These are phyloP conservation scores for Sphaerobolus stellatus DNA, from an alignment of 1,284 basidiomycete genomes.

Conservation along the genomic window DNA sequence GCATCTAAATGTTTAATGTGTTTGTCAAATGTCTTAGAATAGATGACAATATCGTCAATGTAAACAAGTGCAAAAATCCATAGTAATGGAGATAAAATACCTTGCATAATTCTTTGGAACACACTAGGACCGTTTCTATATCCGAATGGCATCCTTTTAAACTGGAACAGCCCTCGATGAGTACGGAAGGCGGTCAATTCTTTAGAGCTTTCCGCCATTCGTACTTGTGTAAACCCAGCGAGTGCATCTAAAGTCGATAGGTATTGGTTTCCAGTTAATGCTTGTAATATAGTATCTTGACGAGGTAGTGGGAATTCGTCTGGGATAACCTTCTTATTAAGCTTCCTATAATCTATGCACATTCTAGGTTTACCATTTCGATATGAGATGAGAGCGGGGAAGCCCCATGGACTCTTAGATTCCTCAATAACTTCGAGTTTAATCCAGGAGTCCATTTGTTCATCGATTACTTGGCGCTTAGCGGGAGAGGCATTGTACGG, in stretches of 20 bases:
- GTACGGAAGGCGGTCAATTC: conserved; percentile 40
- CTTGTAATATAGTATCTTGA: conserved; percentile 35
- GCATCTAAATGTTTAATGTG: conserved; percentile 33
- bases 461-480: too few relatives aligned
- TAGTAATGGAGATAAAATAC: conserved; percentile 34
- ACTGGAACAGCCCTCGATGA: conserved; percentile 40
- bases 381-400: too few relatives aligned
- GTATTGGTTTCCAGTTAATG: conserved; percentile 23
- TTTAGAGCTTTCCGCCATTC: conserved; percentile 23
- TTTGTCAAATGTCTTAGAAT: conserved; percentile 31
- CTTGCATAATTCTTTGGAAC: conserved; percentile 42
- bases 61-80: conserved; percentile 41
- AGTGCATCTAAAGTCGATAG: conserved; percentile 30
- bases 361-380: too few relatives aligned
- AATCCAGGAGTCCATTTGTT: too few relatives aligned
- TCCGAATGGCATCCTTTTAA: conserved; percentile 43
- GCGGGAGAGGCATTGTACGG: too few relatives aligned
- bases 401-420: too few relatives aligned
- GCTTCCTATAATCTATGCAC: too few relatives aligned
- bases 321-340: too few relatives aligned
- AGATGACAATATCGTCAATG: conserved; percentile 39
- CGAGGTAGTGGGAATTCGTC: too few relatives aligned
- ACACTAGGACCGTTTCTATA: conserved; percentile 38
- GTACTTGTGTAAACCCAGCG: conserved; percentile 32
- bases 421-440: too few relatives aligned